Percentiles rank a stretch among this genome's conserved stretches.
These are phyloP conservation scores for Saccharomycopsis sp. DNA, from an alignment of 805 yeast genomes.

Conservation along the genomic window DNA sequence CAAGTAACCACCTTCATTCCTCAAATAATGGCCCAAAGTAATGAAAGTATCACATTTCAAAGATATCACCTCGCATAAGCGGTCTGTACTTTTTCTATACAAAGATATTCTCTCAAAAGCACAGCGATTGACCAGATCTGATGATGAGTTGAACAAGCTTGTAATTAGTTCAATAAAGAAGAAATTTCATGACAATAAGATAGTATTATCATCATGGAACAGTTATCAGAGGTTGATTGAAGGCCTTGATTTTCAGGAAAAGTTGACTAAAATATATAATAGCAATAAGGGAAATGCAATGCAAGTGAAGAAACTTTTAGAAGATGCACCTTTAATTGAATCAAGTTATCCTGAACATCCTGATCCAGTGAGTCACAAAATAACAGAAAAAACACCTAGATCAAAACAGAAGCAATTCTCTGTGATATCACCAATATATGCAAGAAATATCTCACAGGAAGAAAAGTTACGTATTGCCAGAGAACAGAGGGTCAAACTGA, in stretches of 20 bases:
- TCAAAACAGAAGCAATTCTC: not conserved
- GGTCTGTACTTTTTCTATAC: conserved; percentile 10
- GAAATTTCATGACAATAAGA: conserved; percentile 3
- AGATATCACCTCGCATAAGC: conserved; percentile 3
- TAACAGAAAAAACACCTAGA: not conserved
- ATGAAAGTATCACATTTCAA: conserved; percentile 11
- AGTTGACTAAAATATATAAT: not conserved
- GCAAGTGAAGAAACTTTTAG: not conserved
- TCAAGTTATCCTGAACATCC: not conserved
- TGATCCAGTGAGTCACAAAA: not conserved
- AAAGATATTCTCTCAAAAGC: conserved; percentile 5
- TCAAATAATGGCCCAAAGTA: no score
- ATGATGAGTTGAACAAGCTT: not conserved
- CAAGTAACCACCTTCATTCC: no score
- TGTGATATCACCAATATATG: not conserved
- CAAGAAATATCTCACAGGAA: not conserved
- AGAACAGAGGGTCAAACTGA: not conserved
- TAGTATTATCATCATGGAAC: not conserved
- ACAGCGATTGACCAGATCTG: not conserved
- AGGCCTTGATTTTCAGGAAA: not conserved
- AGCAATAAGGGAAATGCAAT: not conserved
- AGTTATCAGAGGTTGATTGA: not conserved
- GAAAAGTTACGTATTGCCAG: not conserved
- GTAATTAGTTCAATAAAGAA: not conserved
- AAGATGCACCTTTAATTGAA: not conserved